Evolutionary conservation across 495 filamentous ascomycete genomes (phyloP), one percentile per base, ranked within the genome.

Genomic region (Talaromyces ruber): DNA sequence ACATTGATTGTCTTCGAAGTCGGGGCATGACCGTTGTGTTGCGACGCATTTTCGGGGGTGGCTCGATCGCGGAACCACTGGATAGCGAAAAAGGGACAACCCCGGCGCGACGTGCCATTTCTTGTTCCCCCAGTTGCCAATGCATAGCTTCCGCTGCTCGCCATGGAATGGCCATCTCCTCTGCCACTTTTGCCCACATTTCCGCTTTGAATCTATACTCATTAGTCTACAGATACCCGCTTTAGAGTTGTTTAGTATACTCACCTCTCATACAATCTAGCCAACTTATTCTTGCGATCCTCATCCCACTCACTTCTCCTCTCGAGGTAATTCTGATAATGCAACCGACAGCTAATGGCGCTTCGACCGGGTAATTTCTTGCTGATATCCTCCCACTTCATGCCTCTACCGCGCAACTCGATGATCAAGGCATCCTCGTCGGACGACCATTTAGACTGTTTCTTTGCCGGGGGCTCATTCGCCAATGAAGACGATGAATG

Each of bases 321-420:
- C 72, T 98, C 95, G 56, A 97, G 81, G 71, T 98, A 98, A 70
- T 98, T 98, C 65, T 98, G 94, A 74, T 97, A 98, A 66, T 96
- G 92, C 50, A 98, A 81, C 24, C 94, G 86, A 73, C 94, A 98
- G 62, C 90, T 92, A 66, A 97, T 96, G 47, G 91, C 86, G 74
- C 90, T 96, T 63, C 94, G 86, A 61, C 93, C 94, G 1, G 93
- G 92, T 24, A 98, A 79, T 18, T 85, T 83, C 76, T 90, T 91
- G 61, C 89, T 92, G 70, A 98, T 97, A 74, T 98, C 95, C 65
- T 97, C 94, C 94, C 94, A 98, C 68, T 97, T 98, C 88, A 95
- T 94, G 9, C 91, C 91, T 65, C 82, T 86, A 32, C 90, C 90
- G 26, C 94, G 85, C 61, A 98, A 81, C 68, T 92, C 87, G 62